Evolutionary conservation across 768 basidiomycete genomes (phyloP).

Genomic region (Tremella yokohamensis): DNA sequence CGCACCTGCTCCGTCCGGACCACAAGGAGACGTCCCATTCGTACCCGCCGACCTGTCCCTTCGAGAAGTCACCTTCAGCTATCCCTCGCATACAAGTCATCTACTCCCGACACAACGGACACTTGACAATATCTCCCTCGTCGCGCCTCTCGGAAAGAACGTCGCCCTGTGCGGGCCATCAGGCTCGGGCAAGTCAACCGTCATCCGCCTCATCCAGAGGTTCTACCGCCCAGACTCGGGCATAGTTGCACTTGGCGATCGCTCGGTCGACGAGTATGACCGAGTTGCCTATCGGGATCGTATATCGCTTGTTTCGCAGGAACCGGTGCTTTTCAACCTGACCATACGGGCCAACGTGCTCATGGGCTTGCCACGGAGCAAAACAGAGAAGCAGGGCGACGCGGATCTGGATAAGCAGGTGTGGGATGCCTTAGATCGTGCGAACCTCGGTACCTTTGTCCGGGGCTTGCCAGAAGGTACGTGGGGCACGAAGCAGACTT

Average conservation of each 20-base stretch:
- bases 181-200: background rate
- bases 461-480: background rate
- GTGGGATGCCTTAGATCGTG: background rate
- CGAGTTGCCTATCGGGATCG: background rate
- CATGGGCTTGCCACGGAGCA: background rate
- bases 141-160: background rate
- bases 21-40: no score
- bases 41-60: no score
- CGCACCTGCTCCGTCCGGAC: no score
- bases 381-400: background rate
- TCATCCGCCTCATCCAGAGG: background rate
- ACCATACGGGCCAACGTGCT: background rate
- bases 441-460: background rate
- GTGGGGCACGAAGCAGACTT: no score
- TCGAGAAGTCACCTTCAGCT: no score
- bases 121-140: no score
- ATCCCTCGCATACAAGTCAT: no score
- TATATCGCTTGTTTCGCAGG: constrained; percentile 2
- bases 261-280: background rate
- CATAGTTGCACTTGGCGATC: background rate
- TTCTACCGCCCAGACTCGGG: background rate
- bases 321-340: background rate
- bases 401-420: background rate
- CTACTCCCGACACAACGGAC: no score
- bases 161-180: background rate